A percentile compares a stretch with the other conserved stretches of the same genome.
Evolutionary conservation across 129 eudicot genomes (phyloP).

Genomic region (Arctium lappa): DNA sequence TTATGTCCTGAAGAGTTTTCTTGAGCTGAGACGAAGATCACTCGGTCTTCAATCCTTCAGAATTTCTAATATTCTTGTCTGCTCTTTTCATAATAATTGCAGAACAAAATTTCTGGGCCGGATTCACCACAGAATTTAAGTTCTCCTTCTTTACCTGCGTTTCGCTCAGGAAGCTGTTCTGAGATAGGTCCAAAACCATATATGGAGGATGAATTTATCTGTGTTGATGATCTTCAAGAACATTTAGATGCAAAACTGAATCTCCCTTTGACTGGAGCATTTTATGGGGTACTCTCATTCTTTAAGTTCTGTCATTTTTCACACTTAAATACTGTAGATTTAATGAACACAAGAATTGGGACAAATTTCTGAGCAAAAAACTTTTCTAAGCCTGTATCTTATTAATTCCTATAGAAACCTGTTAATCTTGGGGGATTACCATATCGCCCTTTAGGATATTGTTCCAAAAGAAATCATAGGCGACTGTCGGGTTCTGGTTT

Average conservation of each 20-base stretch:
- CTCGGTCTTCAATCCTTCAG: neutral
- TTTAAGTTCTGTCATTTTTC: neutral
- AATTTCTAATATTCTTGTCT: conserved; percentile 9
- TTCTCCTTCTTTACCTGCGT: conserved; percentile 45
- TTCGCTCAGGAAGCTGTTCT: conserved; percentile 81
- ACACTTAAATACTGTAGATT: neutral
- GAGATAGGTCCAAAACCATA: conserved; percentile 76
- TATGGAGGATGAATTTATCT: conserved; percentile 86
- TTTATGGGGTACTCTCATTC: conserved; percentile 64
- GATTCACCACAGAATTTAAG: conserved; percentile 44
- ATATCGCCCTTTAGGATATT: neutral
- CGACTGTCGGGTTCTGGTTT: too few species aligned
- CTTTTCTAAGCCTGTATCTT: too few species aligned
- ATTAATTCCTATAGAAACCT: neutral
- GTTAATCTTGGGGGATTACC: neutral
- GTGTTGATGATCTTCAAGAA: conserved; percentile 68
- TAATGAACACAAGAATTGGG: neutral
- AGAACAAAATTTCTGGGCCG: conserved; percentile 19
- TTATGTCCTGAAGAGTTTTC: neutral
- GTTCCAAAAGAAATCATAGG: too few species aligned
- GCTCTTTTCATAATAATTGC: conserved; percentile 23
- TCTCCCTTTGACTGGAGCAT: conserved; percentile 68
- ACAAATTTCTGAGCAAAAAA: neutral
- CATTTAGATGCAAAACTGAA: conserved; percentile 33
- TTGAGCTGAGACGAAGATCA: neutral